Evolutionary conservation across 1,139 yeast genomes (phyloP).

Genomic region (Waltiozyma sp.): DNA sequence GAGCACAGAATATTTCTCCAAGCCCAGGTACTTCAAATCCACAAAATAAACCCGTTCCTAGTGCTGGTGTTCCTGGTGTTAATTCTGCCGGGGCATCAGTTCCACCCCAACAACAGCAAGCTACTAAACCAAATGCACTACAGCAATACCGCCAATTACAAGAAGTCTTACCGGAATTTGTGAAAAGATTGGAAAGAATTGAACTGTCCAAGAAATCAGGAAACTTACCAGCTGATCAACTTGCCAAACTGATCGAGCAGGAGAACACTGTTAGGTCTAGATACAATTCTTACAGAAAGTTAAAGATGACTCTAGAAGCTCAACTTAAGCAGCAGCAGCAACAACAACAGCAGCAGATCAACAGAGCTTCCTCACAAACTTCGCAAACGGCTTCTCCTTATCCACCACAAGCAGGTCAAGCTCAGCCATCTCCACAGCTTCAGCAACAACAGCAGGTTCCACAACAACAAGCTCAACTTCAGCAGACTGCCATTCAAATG

Average conservation of each 20-base stretch:
- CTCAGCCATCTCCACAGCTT: slow-evolving; percentile 5
- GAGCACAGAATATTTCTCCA: slow-evolving; percentile 11
- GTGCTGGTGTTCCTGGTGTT: slow-evolving; percentile 1
- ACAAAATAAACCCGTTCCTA: neutral
- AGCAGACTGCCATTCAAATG: slow-evolving; percentile 7
- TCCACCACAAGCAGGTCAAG: neutral
- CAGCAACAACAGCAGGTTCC: slow-evolving; percentile 10
- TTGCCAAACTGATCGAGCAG: slow-evolving; percentile 19
- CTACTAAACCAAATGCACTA: slow-evolving; percentile 10
- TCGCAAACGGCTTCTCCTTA: slow-evolving; percentile 2
- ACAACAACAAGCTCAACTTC: slow-evolving; percentile 4
- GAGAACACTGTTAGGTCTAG: slow-evolving; percentile 19
- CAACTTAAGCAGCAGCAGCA: slow-evolving; percentile 9
- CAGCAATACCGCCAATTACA: slow-evolving; percentile 24
- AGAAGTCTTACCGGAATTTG: slow-evolving; percentile 29
- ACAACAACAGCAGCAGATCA: slow-evolving; percentile 3
- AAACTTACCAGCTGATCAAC: slow-evolving; percentile 22
- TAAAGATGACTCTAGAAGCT: slow-evolving; percentile 13
- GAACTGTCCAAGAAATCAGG: slow-evolving; percentile 27
- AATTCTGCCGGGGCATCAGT: no score
- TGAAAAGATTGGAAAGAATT: slow-evolving; percentile 28
- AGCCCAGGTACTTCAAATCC: slow-evolving; percentile 4
- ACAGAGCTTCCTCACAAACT: slow-evolving; percentile 5
- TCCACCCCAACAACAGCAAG: slow-evolving; percentile 3
- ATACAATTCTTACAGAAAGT: slow-evolving; percentile 14